Evolutionary conservation across 2,329 filamentous ascomycete species (phyloP).

Genomic region (Aspergillus unguis): DNA sequence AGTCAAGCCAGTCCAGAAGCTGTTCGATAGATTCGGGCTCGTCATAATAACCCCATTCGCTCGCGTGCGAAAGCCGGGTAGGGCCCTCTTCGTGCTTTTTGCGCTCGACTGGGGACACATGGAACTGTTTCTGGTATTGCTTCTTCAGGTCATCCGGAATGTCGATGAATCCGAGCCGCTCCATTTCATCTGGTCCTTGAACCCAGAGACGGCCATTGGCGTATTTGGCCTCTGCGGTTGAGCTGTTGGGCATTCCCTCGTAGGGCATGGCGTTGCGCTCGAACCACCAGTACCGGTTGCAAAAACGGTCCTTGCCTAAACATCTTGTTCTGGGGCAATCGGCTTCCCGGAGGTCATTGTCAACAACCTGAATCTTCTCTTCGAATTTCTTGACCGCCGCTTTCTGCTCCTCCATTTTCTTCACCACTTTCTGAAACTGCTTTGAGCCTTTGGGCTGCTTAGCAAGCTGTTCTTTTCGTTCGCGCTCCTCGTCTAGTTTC

Average conservation of each 20-base stretch:
- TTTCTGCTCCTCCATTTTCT: slow-evolving; percentile 86
- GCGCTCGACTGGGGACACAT: slow-evolving; percentile 79
- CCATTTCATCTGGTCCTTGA: slow-evolving; percentile 87
- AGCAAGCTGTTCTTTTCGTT: slow-evolving; percentile 63
- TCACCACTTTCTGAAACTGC: slow-evolving; percentile 80
- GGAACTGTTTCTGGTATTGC: slow-evolving; percentile 72
- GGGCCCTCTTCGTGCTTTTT: slow-evolving; percentile 81
- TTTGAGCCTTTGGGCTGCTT: slow-evolving; percentile 76
- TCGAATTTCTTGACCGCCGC: slow-evolving; percentile 76
- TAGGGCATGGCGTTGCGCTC: slow-evolving; percentile 98
- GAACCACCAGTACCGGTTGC: slow-evolving; percentile 99
- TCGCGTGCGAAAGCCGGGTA: slow-evolving; percentile 71
- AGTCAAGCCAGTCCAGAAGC: slow-evolving; percentile 84
- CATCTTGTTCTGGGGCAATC: slow-evolving; percentile 87
- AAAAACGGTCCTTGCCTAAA: slow-evolving; percentile 91
- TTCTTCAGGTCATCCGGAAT: slow-evolving; percentile 66
- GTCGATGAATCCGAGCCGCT: slow-evolving; percentile 82
- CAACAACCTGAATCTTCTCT: slow-evolving; percentile 76
- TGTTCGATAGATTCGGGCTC: slow-evolving; percentile 73
- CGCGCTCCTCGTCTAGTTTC: slow-evolving; percentile 67
- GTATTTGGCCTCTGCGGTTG: slow-evolving; percentile 80
- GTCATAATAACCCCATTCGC: slow-evolving; percentile 89
- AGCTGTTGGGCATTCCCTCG: slow-evolving; percentile 79
- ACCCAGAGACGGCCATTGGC: slow-evolving; percentile 96
- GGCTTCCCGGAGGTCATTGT: slow-evolving; percentile 89